A percentile compares a stretch with the other conserved stretches of the same genome.
Evolutionary conservation across 169 alveolate species (phyloP).

Genomic region (Cryptosporidium ryanae): DNA sequence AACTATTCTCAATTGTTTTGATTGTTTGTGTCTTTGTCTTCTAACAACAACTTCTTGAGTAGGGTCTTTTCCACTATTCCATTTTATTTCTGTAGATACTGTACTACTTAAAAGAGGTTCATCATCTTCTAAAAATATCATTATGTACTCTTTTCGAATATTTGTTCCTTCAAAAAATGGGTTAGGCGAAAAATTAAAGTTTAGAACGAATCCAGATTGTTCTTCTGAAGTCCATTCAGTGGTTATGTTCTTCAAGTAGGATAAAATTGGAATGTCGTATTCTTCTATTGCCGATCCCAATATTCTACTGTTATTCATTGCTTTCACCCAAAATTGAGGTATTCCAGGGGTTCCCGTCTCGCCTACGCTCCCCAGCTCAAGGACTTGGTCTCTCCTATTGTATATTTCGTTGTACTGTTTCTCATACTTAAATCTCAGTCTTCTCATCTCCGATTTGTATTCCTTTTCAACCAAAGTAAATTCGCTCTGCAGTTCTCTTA

Average conservation of each 20-base stretch:
- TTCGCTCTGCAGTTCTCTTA: conserved; percentile 40
- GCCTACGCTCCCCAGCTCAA: conserved; percentile 13
- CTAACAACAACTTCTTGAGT: conserved; percentile 72
- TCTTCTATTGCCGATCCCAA: conserved; percentile 77
- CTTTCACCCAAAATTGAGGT: conserved; percentile 78
- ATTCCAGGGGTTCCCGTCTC: conserved; percentile 73
- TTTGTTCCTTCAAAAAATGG: conserved; percentile 76
- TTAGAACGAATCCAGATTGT: conserved; percentile 76
- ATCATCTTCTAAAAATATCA: conserved; percentile 58
- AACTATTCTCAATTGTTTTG: conserved; percentile 59
- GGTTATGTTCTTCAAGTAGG: conserved; percentile 66
- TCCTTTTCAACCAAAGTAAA: conserved; percentile 42
- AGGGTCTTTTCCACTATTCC: conserved; percentile 71
- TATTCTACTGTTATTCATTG: conserved; percentile 74
- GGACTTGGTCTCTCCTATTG: conserved; percentile 25
- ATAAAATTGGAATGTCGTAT: conserved; percentile 75
- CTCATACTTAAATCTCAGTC: conserved; percentile 46
- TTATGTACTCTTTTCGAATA: conserved; percentile 71
- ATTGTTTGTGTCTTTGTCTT: conserved; percentile 67
- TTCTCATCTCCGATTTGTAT: conserved; percentile 56
- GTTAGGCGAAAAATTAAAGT: conserved; percentile 76
- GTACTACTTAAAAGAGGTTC: conserved; percentile 73
- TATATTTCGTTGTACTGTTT: conserved; percentile 41
- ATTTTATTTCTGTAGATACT: conserved; percentile 34
- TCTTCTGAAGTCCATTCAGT: conserved; percentile 76